These are phyloP conservation scores for Cryptosporidium baileyi DNA, from an alignment of 169 alveolate genomes.

Conservation along the genomic window DNA sequence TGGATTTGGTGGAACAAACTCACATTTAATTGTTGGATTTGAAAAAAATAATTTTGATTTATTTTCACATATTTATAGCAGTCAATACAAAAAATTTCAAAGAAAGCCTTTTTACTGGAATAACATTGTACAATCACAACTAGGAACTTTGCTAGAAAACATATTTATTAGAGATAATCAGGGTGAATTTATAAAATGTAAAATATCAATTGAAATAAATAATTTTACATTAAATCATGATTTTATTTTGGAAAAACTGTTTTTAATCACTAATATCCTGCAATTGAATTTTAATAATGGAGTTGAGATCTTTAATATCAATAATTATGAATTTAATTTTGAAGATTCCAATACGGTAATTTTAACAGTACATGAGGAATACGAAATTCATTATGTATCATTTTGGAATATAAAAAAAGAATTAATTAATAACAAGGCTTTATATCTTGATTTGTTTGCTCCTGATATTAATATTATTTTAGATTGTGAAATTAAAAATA, in stretches of 20 bases:
- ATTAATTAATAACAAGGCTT: background rate
- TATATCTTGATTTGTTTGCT: conserved; percentile 17
- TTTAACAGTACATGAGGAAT: background rate
- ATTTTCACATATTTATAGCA: background rate
- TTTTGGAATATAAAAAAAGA: conserved; percentile 1
- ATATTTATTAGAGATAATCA: background rate
- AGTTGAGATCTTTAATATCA: background rate
- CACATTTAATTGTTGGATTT: conserved; percentile 45
- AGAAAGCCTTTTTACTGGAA: conserved; percentile 45
- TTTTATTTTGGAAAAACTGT: background rate
- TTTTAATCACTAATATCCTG: background rate
- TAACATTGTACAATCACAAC: background rate
- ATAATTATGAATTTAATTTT: background rate
- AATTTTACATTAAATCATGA: background rate
- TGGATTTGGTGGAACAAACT: conserved; percentile 65
- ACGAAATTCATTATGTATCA: background rate
- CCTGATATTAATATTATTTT: background rate
- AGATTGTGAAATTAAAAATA: conserved; percentile 5
- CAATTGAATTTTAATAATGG: conserved; percentile 6
- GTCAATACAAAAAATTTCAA: background rate
- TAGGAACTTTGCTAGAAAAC: background rate
- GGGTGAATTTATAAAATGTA: conserved; percentile 3
- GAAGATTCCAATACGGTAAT: background rate
- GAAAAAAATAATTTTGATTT: conserved; percentile 23
- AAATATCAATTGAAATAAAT: background rate